Percentiles rank a stretch among this genome's conserved stretches.
These are phyloP conservation scores for Physaria fendleri DNA, from an alignment of 345 rosid species.

Conservation along the genomic window DNA sequence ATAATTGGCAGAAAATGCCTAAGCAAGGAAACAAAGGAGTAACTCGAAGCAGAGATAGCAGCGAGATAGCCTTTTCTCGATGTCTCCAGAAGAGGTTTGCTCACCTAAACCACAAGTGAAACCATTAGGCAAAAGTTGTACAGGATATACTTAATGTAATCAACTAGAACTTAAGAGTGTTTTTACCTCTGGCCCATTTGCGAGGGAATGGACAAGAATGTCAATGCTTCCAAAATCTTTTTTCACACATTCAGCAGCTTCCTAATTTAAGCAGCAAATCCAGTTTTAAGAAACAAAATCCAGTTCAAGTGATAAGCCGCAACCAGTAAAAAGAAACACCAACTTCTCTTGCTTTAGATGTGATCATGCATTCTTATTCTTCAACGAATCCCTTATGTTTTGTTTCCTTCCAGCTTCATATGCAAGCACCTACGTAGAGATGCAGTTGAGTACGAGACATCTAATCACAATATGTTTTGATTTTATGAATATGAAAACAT, in stretches of 20 bases:
- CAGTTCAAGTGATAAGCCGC: background rate
- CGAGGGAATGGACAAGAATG: slow-evolving; percentile 93
- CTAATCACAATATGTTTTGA: too few species aligned
- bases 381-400: too few species aligned
- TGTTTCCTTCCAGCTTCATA: too few species aligned
- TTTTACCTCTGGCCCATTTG: slow-evolving; percentile 90
- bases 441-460: too few species aligned
- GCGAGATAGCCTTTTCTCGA: slow-evolving; percentile 94
- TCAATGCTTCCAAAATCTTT: slow-evolving; percentile 86
- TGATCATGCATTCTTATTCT: too few species aligned
- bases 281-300: too few species aligned
- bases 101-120: slow-evolving; percentile 46
- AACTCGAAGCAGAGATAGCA: slow-evolving; percentile 91
- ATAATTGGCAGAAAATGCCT: slow-evolving; percentile 85
- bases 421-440: too few species aligned
- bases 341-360: too few species aligned
- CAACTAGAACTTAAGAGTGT: background rate
- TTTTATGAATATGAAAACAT: too few species aligned
- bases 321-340: background rate
- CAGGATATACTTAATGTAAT: background rate
- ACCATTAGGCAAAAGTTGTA: background rate
- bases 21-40: slow-evolving; percentile 81
- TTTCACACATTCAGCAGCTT: slow-evolving; percentile 80
- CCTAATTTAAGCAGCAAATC: slow-evolving; percentile 54
- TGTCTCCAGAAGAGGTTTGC: slow-evolving; percentile 85